Evolutionary conservation across 768 basidiomycete species (phyloP), one percentile per base, ranked within the genome.

Genomic region (Rossbeevera mucosa): DNA sequence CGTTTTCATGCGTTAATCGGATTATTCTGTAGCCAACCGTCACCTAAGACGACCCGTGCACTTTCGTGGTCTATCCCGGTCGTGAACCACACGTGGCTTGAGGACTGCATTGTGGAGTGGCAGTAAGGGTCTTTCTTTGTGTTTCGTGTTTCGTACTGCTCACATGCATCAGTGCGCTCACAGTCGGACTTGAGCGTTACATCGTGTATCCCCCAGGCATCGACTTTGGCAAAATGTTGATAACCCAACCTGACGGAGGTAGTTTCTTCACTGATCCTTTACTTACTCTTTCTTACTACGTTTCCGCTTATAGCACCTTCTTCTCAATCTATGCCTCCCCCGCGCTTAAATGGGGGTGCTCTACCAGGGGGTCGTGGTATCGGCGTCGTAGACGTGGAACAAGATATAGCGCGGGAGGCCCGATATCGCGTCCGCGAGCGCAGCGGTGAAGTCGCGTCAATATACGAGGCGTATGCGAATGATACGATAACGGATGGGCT

Each of bases 81-180:
- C 52, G 86, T 94, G 11, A 95, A 93, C 59, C 94, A 97, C 59
- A 77, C 79, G 0, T 96, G 92, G 91, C 75, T 96, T 3, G 94
- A 96, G 63, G 91, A 94, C 55, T 94, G 91, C 64, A 88, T 94
- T 62, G 70, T 82, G 20, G 76, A 82, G 47, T 96, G 94, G 93
- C 78, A 79, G 44, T 64, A 38, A 43, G 54, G 29, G 2, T n/a
- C 13, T 30, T 5, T 24, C 9, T 7, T 30, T n/a, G 0, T 8
- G 38, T 8, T n/a, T 6, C 33, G 6, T 7, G 1, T 38, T 13
- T 42, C 2, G 7, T 44, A 18, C 2, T 28, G 9, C 44, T 62
- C 21, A 64, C 26, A 16, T 18, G 4, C 2, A 31, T 18, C 8
- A 70, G 69, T 16, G 76, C 78, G 29, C 72, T 89, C 52, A 84